A percentile compares a stretch with the other conserved stretches of the same genome.
phyloP scores from a whole-genome alignment of 768 basidiomycete species.

The Phanerochaete carnosa region DNA sequence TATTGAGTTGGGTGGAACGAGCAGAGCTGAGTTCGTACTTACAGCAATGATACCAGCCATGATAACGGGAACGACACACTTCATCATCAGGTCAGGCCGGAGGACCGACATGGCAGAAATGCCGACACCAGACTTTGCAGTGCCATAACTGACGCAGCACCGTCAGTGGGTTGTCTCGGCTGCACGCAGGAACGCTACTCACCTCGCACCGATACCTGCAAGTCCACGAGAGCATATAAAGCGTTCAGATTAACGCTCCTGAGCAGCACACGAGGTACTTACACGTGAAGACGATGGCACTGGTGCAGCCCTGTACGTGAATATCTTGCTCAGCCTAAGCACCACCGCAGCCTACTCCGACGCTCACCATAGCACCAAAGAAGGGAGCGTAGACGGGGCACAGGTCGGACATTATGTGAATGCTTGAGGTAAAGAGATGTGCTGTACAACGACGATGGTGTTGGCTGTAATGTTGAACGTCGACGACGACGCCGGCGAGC shows the following conservation, averaged over 20 bases:
- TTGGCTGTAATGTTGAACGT: conserved; percentile 8
- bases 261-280: conserved; percentile 30
- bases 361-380: conserved; percentile 92
- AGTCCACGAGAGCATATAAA: not conserved
- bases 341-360: not conserved
- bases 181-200: conserved; percentile 19
- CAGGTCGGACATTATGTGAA: conserved; percentile 61
- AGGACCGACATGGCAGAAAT: conserved; percentile 98
- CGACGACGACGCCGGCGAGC: conserved; percentile 9
- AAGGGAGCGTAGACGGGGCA: conserved; percentile 97
- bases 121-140: conserved; percentile 97
- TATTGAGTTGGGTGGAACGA: not conserved
- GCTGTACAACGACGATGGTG: conserved; percentile 5
- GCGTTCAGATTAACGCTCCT: not conserved
- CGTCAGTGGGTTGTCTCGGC: not conserved
- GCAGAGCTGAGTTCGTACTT: conserved; percentile 31
- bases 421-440: not conserved
- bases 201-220: conserved; percentile 85
- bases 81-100: conserved; percentile 97
- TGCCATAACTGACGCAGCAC: conserved; percentile 74
- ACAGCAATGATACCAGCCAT: conserved; percentile 99
- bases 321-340: conserved; percentile 7
- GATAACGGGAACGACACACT: conserved; percentile 94
- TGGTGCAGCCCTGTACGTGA: conserved; percentile 78
- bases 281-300: conserved; percentile 98